These are phyloP conservation scores for Pulveroboletus sp. DNA, from an alignment of 1,284 basidiomycete species.

Conservation along the genomic window DNA sequence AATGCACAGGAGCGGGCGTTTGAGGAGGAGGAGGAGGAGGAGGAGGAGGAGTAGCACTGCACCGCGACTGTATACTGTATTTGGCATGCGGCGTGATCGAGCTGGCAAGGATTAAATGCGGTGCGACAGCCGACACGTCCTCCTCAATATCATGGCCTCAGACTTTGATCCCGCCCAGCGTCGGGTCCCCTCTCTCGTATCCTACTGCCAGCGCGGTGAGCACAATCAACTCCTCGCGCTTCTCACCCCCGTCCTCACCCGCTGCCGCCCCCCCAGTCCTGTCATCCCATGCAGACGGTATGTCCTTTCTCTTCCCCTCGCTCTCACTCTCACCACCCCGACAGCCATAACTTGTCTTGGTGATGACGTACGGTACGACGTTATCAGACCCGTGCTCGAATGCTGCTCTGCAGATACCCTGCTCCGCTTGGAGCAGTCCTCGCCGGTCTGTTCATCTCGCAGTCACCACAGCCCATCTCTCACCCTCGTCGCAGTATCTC, in stretches of 20 bases:
- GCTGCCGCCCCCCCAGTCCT: constrained; percentile 44
- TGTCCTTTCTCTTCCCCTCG: not conserved
- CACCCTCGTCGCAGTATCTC: constrained; percentile 48
- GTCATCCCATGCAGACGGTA: constrained; percentile 56
- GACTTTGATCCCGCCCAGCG: constrained; percentile 35
- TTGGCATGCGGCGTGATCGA: constrained; percentile 23
- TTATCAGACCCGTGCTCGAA: constrained; percentile 71
- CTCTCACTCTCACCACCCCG: constrained; percentile 8
- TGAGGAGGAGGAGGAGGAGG: constrained; percentile 45
- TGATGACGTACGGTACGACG: constrained; percentile 56
- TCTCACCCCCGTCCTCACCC: not conserved
- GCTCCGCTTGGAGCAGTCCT: constrained; percentile 61
- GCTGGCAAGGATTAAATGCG: constrained; percentile 21
- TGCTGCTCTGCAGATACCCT: constrained; percentile 70
- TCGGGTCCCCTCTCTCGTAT: constrained; percentile 49
- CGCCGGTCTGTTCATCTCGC: constrained; percentile 54
- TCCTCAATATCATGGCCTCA: constrained; percentile 25
- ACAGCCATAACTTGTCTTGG: constrained; percentile 60
- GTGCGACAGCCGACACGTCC: not conserved
- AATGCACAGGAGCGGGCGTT: constrained; percentile 62
- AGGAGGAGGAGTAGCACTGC: constrained; percentile 6
- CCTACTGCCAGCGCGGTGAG: constrained; percentile 47
- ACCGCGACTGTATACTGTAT: constrained; percentile 7
- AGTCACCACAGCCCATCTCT: constrained; percentile 12
- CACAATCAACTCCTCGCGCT: not conserved